phyloP scores from a whole-genome alignment of 2,329 filamentous ascomycete genomes.

The Cladosporium colombiae region DNA sequence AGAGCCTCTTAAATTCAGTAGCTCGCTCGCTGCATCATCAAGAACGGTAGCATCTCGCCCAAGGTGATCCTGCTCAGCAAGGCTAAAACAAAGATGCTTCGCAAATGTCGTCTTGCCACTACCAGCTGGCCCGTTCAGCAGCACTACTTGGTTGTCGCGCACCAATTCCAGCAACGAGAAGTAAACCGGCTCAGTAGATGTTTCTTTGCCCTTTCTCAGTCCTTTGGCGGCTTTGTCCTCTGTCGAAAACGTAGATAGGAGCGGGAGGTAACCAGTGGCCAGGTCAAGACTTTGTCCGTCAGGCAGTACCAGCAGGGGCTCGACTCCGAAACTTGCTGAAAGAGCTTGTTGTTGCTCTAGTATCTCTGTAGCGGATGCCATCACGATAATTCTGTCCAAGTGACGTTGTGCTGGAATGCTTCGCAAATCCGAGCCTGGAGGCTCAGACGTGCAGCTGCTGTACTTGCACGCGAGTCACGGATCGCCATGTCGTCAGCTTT shows the following conservation, averaged over 20 bases:
- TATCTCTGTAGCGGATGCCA: background rate
- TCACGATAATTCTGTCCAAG: background rate
- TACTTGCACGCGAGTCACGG: background rate
- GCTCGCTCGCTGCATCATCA: background rate
- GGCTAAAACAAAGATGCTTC: background rate
- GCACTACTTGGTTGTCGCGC: constrained; percentile 12
- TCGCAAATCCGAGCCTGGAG: background rate
- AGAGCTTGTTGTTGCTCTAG: background rate
- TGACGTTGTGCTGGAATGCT: background rate
- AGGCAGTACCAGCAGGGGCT: constrained; percentile 17
- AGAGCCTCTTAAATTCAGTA: background rate
- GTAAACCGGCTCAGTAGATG: background rate
- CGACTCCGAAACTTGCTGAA: background rate
- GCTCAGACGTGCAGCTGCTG: background rate
- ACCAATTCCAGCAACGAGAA: constrained; percentile 13
- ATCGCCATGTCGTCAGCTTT: background rate
- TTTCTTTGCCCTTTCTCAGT: constrained; percentile 11
- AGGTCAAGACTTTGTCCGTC: constrained; percentile 9
- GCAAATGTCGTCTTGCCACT: constrained; percentile 20
- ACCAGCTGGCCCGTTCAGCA: constrained; percentile 9
- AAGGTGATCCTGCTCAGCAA: background rate
- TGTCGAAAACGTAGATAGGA: constrained; percentile 14
- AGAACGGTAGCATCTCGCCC: background rate
- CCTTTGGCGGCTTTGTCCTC: constrained; percentile 21
- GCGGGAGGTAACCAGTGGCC: constrained; percentile 14